These are phyloP conservation scores for Syncephalastrum monosporum DNA, from an alignment of 371 early-diverging fungal species.

Conservation along the genomic window DNA sequence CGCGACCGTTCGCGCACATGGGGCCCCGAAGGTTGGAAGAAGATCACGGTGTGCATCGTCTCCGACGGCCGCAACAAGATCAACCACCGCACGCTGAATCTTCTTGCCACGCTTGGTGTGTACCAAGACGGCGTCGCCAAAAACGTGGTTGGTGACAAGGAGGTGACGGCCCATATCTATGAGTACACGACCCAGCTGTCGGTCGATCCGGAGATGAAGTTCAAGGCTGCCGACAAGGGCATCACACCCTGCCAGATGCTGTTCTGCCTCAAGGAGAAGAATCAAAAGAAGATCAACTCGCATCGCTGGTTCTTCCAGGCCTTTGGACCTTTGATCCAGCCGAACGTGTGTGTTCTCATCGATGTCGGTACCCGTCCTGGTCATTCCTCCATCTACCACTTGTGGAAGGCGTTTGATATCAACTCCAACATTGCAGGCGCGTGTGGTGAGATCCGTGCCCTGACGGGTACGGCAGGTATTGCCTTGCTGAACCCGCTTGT, in stretches of 20 bases:
- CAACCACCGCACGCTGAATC: conserved; percentile 73
- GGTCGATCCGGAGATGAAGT: conserved; percentile 63
- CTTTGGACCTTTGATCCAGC: conserved; percentile 72
- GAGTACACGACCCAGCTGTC: conserved; percentile 84
- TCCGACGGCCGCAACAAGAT: conserved; percentile 81
- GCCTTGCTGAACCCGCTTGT: conserved; percentile 83
- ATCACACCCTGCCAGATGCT: conserved; percentile 78
- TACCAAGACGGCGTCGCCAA: conserved; percentile 91
- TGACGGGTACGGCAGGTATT: conserved; percentile 68
- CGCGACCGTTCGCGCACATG: conserved; percentile 78
- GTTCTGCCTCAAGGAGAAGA: conserved; percentile 78
- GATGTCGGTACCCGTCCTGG: conserved; percentile 86
- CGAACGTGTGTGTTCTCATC: conserved; percentile 75
- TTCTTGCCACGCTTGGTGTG: conserved; percentile 86
- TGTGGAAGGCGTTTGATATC: conserved; percentile 83
- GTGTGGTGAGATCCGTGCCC: conserved; percentile 84
- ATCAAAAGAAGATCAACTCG: conserved; percentile 78
- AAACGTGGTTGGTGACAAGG: conserved; percentile 63
- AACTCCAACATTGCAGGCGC: conserved; percentile 77
- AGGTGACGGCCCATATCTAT: conserved; percentile 84
- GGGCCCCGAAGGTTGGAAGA: conserved; percentile 92
- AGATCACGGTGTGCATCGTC: conserved; percentile 88
- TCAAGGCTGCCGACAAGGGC: conserved; percentile 62
- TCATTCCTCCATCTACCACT: conserved; percentile 60
- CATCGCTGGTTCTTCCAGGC: conserved; percentile 92